Percentiles rank a stretch among this genome's conserved stretches.
Evolutionary conservation across 352 stramenopile genomes (phyloP).

Genomic region (Globisporangium irregulare): DNA sequence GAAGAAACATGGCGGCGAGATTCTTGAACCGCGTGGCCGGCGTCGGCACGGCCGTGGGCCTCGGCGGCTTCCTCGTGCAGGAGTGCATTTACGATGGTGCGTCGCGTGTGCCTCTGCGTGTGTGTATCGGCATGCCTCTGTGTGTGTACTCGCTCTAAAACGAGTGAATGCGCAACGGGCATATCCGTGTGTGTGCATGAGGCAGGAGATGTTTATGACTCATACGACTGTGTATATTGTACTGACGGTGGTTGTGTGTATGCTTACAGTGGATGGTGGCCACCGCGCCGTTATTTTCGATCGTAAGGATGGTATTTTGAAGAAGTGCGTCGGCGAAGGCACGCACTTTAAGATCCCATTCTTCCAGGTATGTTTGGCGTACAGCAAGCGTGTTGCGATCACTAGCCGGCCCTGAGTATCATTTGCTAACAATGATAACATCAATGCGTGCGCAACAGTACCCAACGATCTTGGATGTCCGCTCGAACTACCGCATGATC

Average conservation of each 20-base stretch:
- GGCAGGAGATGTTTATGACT: neutral
- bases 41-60: slow-evolving; percentile 53
- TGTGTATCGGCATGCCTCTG: neutral
- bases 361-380: slow-evolving; percentile 58
- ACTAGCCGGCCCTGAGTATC: no score
- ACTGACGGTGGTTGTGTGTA: neutral
- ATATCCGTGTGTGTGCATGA: neutral
- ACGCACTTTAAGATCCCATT: slow-evolving; percentile 99
- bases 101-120: slow-evolving; percentile 15
- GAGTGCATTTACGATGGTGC: slow-evolving; percentile 85
- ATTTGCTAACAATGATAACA: no score
- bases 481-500: slow-evolving; percentile 97
- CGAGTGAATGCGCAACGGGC: slow-evolving; percentile 9
- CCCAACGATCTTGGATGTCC: slow-evolving; percentile 98
- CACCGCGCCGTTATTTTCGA: slow-evolving; percentile 99
- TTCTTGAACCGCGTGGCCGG: slow-evolving; percentile 74
- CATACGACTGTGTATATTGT: neutral
- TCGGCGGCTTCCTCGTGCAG: slow-evolving; percentile 66
- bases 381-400: no score
- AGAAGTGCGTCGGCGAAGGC: slow-evolving; percentile 95
- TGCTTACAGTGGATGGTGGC: slow-evolving; percentile 93
- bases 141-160: neutral
- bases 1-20: slow-evolving; percentile 48
- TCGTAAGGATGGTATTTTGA: slow-evolving; percentile 96
- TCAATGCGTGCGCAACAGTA: slow-evolving; percentile 34